Evolutionary conservation across 192 early-diverging fungal genomes (phyloP), one percentile per base, ranked within the genome.

Genomic region (Mortierella claussenii): DNA sequence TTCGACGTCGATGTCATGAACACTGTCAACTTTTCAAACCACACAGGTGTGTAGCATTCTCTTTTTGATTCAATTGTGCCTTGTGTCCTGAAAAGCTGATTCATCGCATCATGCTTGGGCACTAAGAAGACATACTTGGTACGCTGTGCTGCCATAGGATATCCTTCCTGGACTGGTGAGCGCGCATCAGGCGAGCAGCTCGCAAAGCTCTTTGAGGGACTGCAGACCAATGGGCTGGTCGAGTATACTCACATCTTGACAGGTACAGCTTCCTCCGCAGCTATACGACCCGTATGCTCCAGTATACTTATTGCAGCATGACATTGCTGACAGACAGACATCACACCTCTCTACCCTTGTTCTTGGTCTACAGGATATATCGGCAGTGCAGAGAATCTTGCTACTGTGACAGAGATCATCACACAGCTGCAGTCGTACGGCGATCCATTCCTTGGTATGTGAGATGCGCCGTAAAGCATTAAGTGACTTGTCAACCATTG

Each of bases 21-120:
- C 85, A 94, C 95, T 1, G 95, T 98, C 24, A 93, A 94, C 71
- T 92, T 98, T 69, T 94, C 93, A 53, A 98, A 98, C 79, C 96
- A 98, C 80, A 94, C 91, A 9, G 93, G 89, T 88, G 44, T 69
- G 59, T 67, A 10, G 21, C n/a, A n/a, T n/a, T n/a, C n/a, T n/a
- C n/a, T n/a, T n/a, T n/a, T n/a, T n/a, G n/a, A n/a, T n/a, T n/a
- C n/a, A n/a, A n/a, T n/a, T n/a, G n/a, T n/a, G n/a, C 37, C 37
- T 40, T 40, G 37, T 13, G 13, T 40, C 13, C 37, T n/a, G n/a
- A n/a, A n/a, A n/a, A n/a, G n/a, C n/a, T n/a, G n/a, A n/a, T n/a
- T n/a, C n/a, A n/a, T n/a, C n/a, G n/a, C n/a, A n/a, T n/a, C n/a
- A n/a, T n/a, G n/a, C n/a, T n/a, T n/a, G n/a, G n/a, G n/a, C n/a